A percentile compares a stretch with the other conserved stretches of the same genome.
Conservation (phyloP, 2,329 filamentous ascomycete genomes). For the Botryosphaeria agaves region DNA sequence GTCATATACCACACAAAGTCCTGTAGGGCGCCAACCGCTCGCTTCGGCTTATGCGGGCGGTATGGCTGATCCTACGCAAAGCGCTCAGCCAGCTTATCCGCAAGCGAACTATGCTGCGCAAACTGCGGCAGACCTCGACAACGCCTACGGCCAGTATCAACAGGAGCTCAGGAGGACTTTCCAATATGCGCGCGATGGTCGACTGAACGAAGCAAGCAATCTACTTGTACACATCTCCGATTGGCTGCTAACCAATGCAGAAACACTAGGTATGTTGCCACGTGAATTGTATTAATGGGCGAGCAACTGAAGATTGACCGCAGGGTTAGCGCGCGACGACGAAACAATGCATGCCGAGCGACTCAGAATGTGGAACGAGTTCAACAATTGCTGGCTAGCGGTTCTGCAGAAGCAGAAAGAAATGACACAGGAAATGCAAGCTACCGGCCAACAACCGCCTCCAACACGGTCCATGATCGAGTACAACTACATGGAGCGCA, state of each 20-base stretch:
- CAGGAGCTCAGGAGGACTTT: slow-evolving; percentile 45
- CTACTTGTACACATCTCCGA: slow-evolving; percentile 45
- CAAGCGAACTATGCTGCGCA: slow-evolving; percentile 13
- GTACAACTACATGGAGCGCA: slow-evolving; percentile 51
- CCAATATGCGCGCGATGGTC: slow-evolving; percentile 47
- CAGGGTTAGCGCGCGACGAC: slow-evolving; percentile 76
- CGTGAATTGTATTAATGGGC: slow-evolving; percentile 7
- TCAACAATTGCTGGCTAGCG: slow-evolving; percentile 83
- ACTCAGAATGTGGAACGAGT: slow-evolving; percentile 78
- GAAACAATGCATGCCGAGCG: slow-evolving; percentile 56
- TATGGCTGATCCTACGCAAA: slow-evolving; percentile 33
- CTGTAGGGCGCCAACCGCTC: slow-evolving; percentile 32
- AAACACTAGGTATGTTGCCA: slow-evolving; percentile 42
- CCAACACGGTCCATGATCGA: slow-evolving; percentile 48
- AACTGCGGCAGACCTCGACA: slow-evolving; percentile 38
- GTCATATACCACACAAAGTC: slow-evolving; percentile 43
- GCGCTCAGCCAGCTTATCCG: slow-evolving; percentile 20
- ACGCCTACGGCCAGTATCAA: slow-evolving; percentile 49
- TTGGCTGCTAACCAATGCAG: slow-evolving; percentile 49
- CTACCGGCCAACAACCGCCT: slow-evolving; percentile 38
- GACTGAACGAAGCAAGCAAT: slow-evolving; percentile 39
- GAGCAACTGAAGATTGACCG: slow-evolving; percentile 23
- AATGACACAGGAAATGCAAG: slow-evolving; percentile 41
- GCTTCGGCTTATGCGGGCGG: slow-evolving; percentile 32
- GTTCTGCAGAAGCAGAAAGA: slow-evolving; percentile 74